Evolutionary conservation across 1,284 basidiomycete species (phyloP).

Genomic region (Microbotryum violaceum): DNA sequence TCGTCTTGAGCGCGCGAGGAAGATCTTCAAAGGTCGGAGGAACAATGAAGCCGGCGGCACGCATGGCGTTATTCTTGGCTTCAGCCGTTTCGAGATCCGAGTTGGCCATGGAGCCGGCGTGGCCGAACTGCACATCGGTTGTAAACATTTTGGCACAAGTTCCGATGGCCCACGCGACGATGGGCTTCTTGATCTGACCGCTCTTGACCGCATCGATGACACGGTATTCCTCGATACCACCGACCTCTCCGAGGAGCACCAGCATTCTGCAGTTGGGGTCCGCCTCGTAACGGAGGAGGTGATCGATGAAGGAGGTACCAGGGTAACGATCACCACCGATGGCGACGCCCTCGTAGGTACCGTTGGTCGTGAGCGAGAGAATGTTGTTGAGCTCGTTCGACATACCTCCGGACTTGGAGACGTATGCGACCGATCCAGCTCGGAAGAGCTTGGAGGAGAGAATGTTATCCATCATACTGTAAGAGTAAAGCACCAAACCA

Average conservation of each 20-base stretch:
- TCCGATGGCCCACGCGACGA: constrained; percentile 98
- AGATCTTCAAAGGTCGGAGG: constrained; percentile 97
- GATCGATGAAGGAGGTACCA: constrained; percentile 97
- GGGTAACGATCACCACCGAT: constrained; percentile 99
- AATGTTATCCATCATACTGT: constrained; percentile 99
- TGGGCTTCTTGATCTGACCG: constrained; percentile 93
- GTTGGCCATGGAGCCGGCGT: constrained; percentile 97
- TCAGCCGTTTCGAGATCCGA: constrained; percentile 94
- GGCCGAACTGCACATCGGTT: constrained; percentile 98
- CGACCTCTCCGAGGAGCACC: constrained; percentile 95
- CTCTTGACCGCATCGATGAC: constrained; percentile 96
- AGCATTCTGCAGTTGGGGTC: constrained; percentile 99
- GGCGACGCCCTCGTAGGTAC: constrained; percentile 98
- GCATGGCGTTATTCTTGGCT: constrained; percentile 95
- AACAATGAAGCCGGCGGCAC: constrained; percentile 88
- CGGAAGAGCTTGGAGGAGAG: constrained; percentile 98
- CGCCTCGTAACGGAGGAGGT: constrained; percentile 91
- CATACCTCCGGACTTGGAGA: constrained; percentile 99
- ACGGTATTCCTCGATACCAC: constrained; percentile 97
- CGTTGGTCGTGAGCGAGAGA: constrained; percentile 92
- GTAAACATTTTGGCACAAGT: constrained; percentile 99
- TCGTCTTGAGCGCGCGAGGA: constrained; percentile 70
- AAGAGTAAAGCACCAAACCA: not conserved
- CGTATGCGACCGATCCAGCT: constrained; percentile 92
- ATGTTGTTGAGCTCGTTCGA: constrained; percentile 99